A percentile compares a stretch with the other conserved stretches of the same genome.
phyloP scores from a whole-genome alignment of 2,329 filamentous ascomycete species.

The Botryotinia narcissicola region DNA sequence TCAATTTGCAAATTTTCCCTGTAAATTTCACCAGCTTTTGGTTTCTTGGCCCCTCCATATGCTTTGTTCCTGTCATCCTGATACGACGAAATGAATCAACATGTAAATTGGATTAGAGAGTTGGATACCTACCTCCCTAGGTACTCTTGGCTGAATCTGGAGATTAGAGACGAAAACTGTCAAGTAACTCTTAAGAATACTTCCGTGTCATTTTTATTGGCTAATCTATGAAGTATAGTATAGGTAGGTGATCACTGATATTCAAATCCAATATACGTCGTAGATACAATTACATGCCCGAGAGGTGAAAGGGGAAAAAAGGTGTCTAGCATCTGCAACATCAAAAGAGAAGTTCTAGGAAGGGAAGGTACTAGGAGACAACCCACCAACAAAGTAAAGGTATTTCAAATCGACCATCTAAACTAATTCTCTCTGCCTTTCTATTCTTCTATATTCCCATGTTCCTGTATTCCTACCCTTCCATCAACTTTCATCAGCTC shows the following conservation, averaged over 20 bases:
- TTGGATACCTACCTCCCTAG: neutral
- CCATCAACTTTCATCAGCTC: neutral
- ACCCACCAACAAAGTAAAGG: neutral
- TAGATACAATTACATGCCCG: neutral
- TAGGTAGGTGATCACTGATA: neutral
- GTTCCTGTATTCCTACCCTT: too few species aligned
- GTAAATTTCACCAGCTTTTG: neutral
- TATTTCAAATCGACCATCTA: neutral
- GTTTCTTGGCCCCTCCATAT: neutral
- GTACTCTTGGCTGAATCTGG: neutral
- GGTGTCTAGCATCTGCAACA: neutral
- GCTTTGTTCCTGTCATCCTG: neutral
- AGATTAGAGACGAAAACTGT: neutral
- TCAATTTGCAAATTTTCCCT: slow-evolving; percentile 4
- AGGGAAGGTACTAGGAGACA: neutral
- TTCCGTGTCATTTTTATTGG: neutral
- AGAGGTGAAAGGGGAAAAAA: neutral
- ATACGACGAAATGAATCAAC: slow-evolving; percentile 2
- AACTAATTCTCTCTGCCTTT: neutral
- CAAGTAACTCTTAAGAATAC: neutral
- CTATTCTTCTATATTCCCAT: neutral
- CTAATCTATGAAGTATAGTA: neutral
- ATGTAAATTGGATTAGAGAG: neutral
- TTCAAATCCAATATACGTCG: neutral
- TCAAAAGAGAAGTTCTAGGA: neutral